Evolutionary conservation across 306 rosid species (phyloP), one percentile per base, ranked within the genome.

Genomic region (Trifolium dubium): DNA sequence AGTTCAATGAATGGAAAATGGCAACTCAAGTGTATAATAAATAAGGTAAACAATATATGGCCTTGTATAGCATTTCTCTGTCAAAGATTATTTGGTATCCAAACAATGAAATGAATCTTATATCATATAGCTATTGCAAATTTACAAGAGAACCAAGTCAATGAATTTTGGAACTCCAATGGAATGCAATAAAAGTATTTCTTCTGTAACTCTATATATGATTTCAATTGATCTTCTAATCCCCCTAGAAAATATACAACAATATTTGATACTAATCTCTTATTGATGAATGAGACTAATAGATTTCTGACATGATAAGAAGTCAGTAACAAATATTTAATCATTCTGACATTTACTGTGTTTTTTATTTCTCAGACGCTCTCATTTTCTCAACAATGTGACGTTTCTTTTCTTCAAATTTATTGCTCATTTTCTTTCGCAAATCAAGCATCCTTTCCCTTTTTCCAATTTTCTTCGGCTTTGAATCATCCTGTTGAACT

Each of bases 351-450:
- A 64, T 77, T 49, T 67, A 39, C 60, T 55, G 40, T 7, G 64
- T 64, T 69, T 28, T 28, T 28, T 29, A 29, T 30, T 19, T 84
- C 68, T 87, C 86, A 5, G 96, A 80, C 56, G 87, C 96, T 81
- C 89, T 81, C 97, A 94, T 94, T 78, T 89, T 94, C 81, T 89
- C 98, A 53, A 89, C 97, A 44, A 93, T 51, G 51, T 84, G 74
- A 15, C 96, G 91, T 85, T 84, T 90, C 84, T 91, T 91, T 76
- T 94, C 96, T 85, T 92, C 99, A 8, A 89, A 79, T 80, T 89
- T 94, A 81, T 92, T 92, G 10, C 92, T 84, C 97, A 94, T 58
- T 83, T 78, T 94, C 88, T 86, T 94, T 69, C 90, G 77, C 55
- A 91, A 75, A 82, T 89, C 96, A 58, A 87, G 76, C 85, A 94